Evolutionary conservation across 371 early-diverging fungal genomes (phyloP), one percentile per base, ranked within the genome.

Genomic region (Mortierella sp.): DNA sequence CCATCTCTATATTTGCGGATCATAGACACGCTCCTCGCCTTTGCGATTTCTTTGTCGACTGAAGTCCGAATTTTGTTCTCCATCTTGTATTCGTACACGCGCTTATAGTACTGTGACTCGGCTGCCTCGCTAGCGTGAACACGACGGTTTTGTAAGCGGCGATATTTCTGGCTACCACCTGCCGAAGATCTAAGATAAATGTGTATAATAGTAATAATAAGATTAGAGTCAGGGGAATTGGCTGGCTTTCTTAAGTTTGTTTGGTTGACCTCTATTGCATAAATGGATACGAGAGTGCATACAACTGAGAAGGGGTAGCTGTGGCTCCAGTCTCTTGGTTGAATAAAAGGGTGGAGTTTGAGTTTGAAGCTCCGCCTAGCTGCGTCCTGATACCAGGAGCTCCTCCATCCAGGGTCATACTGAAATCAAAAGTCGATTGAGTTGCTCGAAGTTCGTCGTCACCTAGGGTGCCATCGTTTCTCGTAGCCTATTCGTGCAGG

Each of bases 1-100:
- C 95, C 94, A 40, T 86, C 81, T 43, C 94, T 84, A 74, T 95
- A 95, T 32, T 86, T 86, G 20, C 95, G 87, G 47, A 84, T 86
- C 62, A 94, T 78, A 0, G 84, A 73, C 0, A 94, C 93, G 14
- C 85, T 83, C 72, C 87, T 86, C 0, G 87, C 85, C 14, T 85
- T 80, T 4, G 89, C 87, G 54, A 88, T 85, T 64, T 89, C 89
- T 57, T 86, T 72, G 40, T 76, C 68, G 0, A 52, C 58, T 2
- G 62, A 59, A 0, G 55, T 55, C 12, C 52, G 73, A 11, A 63
- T 37, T 47, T 35, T 39, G 20, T 20, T 62, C 45, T 70, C 73
- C 22, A 63, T 22, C 57, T 57, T 76, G 30, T 22, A n/a, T 49
- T 81, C 83, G 35, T 64, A 70, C 2, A 55, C 73, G 10, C 67